phyloP scores from a whole-genome alignment of 2,329 filamentous ascomycete species.

The Diaporthe sp. region DNA sequence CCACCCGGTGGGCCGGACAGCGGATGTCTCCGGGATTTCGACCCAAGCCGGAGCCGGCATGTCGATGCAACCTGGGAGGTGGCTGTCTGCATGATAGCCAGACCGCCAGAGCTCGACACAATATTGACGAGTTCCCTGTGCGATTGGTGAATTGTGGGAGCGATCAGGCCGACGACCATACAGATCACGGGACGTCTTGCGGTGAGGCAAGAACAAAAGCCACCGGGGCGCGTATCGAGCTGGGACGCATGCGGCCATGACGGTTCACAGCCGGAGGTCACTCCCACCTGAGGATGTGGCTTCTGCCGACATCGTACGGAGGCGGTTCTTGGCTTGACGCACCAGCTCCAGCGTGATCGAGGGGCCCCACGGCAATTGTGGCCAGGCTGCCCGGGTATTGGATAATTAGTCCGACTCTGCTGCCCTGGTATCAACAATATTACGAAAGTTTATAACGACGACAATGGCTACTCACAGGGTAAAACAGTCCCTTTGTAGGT shows the following conservation, averaged over 20 bases:
- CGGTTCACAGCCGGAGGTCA: slow-evolving; percentile 16
- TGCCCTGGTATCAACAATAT: slow-evolving; percentile 4
- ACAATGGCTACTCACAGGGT: slow-evolving; percentile 9
- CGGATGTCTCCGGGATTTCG: background rate
- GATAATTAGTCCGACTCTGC: background rate
- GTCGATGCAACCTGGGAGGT: slow-evolving; percentile 19
- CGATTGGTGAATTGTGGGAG: slow-evolving; percentile 20
- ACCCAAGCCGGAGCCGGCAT: slow-evolving; percentile 19
- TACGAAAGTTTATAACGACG: slow-evolving; percentile 5
- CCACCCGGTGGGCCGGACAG: background rate
- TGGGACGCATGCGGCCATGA: slow-evolving; percentile 23
- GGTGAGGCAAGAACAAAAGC: slow-evolving; percentile 28
- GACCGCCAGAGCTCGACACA: slow-evolving; percentile 30
- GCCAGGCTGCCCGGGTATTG: slow-evolving; percentile 1
- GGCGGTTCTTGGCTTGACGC: slow-evolving; percentile 36
- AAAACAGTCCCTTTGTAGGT: slow-evolving; percentile 14
- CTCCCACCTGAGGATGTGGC: slow-evolving; percentile 28
- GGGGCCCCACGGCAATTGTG: slow-evolving; percentile 30
- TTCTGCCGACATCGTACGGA: slow-evolving; percentile 19
- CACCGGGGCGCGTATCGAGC: slow-evolving; percentile 19
- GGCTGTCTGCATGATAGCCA: slow-evolving; percentile 29
- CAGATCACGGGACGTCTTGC: slow-evolving; percentile 11
- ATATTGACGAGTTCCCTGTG: background rate
- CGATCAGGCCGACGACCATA: slow-evolving; percentile 9
- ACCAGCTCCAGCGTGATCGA: slow-evolving; percentile 22